phyloP scores from a whole-genome alignment of 2,329 filamentous ascomycete species.

The Dactylonectria estremocensis region DNA sequence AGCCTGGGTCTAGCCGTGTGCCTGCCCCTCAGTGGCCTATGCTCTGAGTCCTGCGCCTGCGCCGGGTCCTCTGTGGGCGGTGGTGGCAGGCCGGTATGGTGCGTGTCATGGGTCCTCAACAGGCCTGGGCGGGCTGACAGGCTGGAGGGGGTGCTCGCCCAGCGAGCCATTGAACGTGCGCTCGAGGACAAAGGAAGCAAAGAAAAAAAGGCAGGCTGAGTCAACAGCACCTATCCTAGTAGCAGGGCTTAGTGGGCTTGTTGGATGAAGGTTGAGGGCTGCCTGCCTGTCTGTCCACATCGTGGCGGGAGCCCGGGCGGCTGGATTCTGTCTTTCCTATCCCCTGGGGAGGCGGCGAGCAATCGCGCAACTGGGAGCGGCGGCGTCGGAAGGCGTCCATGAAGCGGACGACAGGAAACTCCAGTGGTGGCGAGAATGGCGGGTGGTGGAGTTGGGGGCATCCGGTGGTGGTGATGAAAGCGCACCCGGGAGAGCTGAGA shows the following conservation, averaged over 20 bases:
- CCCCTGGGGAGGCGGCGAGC: conserved; percentile 40
- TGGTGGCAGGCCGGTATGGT: conserved; percentile 12
- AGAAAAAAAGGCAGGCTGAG: conserved; percentile 18
- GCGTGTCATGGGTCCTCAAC: conserved; percentile 31
- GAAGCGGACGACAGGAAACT: conserved; percentile 4
- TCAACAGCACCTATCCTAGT: conserved; percentile 20
- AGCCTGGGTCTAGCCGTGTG: conserved; percentile 18
- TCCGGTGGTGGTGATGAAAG: conserved; percentile 10
- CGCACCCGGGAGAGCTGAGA: not conserved
- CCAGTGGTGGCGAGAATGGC: conserved; percentile 25
- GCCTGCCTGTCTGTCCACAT: conserved; percentile 37
- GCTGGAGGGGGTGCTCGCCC: conserved; percentile 15
- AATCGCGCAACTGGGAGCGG: conserved; percentile 44
- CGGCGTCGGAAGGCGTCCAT: conserved; percentile 44
- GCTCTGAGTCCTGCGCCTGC: conserved; percentile 26
- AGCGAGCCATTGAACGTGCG: conserved; percentile 21
- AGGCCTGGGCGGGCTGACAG: conserved; percentile 38
- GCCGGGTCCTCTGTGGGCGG: conserved; percentile 19
- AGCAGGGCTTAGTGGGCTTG: conserved; percentile 29
- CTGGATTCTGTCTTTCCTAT: conserved; percentile 43
- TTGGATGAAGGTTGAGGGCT: conserved; percentile 38
- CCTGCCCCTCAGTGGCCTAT: conserved; percentile 27
- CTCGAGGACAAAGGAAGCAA: conserved; percentile 13
- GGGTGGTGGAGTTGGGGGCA: conserved; percentile 11
- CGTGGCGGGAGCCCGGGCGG: conserved; percentile 44